phyloP scores from a whole-genome alignment of 805 yeast species.

The Cyberlindnera amylophila region DNA sequence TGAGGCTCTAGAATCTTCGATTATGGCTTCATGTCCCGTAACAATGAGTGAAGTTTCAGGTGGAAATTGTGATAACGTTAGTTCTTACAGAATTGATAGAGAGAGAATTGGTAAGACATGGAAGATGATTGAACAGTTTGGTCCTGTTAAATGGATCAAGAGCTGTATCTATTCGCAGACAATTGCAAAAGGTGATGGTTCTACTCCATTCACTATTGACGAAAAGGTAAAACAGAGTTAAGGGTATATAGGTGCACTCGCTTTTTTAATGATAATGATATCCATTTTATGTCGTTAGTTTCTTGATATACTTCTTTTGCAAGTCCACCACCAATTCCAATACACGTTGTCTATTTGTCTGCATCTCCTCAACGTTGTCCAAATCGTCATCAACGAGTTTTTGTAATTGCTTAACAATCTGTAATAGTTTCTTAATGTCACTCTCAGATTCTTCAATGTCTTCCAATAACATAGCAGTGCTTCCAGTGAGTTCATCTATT shows the following conservation, averaged over 20 bases:
- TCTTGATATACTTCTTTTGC: conserved; percentile 2
- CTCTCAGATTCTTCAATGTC: conserved; percentile 1
- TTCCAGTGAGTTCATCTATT: conserved; percentile 1
- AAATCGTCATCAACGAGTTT: conserved; percentile 5
- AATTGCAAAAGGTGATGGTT: background rate
- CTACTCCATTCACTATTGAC: background rate
- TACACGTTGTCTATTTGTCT: background rate
- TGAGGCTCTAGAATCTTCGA: conserved; percentile 28
- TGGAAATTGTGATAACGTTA: background rate
- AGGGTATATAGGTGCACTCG: background rate
- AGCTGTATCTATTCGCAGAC: background rate
- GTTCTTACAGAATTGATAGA: conserved; percentile 5
- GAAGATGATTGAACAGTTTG: conserved; percentile 15
- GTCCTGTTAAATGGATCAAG: conserved; percentile 10
- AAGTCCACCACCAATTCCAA: background rate
- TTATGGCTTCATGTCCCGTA: conserved; percentile 10
- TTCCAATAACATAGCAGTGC: conserved; percentile 1
- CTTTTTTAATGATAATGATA: background rate
- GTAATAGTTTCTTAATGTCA: conserved; percentile 1
- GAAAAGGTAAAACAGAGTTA: conserved; percentile 7
- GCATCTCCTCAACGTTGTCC: background rate
- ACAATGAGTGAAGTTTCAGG: background rate
- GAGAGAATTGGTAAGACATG: conserved; percentile 13
- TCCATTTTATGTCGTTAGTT: background rate
- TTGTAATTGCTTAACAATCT: conserved; percentile 4